Base-by-base conservation (phyloP, 2,329 filamentous ascomycete genomes). In the Ophiostoma ulmi region DNA sequence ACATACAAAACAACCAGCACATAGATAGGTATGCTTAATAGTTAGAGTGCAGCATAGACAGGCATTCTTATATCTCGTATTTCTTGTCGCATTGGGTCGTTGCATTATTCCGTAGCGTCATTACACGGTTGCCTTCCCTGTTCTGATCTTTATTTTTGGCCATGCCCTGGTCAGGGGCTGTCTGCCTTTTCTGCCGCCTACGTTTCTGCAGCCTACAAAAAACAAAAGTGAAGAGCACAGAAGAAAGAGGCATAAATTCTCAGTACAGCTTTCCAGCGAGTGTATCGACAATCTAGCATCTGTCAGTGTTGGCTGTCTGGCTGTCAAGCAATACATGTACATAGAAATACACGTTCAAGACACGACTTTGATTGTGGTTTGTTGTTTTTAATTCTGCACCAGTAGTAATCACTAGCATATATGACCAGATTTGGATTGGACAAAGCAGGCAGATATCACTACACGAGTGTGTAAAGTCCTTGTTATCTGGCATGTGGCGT, bases 61-160 rank as follows among this genome's bases (percentile, higher is more conserved):
- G 58, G 17, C 58, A 35, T 26, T 10, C 52, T 58, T 58, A 58
- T 58, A 10, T 58, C 11, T 58, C 52, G 22, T 58, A 58, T 55
- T 55, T 10, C 22, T 22, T 11, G 48, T 55, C 48, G 48, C 5
- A 55, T 58, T 26, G 52, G 22, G 52, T 14, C 52, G 52, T 58
- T 26, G 52, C 52, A 58, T 31, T 58, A 13, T 58, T 58, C 52
- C 52, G n/a, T 58, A 17, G 52, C 22, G n/a, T 58, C 31, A 58
- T 26, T 14, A 58, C 52, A 14, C 11, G 7, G 52, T 58, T 17
- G 52, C 31, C 52, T 58, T 58, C 22, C 52, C 52, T 58, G 52
- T 31, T 58, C 52, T 58, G 52, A 58, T 58, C 22, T 58, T 58
- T 58, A 58, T 58, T 58, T 63, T 36, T 63, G 22, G 26, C 4